A percentile compares a stretch with the other conserved stretches of the same genome.
phyloP scores from a whole-genome alignment of 352 stramenopile species.

The Phytophthora cactorum region DNA sequence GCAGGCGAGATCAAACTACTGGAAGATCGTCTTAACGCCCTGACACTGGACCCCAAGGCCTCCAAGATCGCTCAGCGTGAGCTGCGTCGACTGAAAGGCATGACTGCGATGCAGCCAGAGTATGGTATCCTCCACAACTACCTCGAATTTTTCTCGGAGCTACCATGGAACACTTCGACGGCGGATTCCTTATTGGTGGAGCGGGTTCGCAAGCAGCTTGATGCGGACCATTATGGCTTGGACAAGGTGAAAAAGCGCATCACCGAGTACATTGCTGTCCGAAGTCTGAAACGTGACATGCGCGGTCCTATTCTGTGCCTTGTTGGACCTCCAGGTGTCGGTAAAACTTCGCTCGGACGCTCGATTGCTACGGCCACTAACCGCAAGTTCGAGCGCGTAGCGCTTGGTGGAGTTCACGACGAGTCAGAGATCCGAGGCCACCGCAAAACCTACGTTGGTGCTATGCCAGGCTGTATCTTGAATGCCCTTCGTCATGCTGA shows the following conservation, averaged over 20 bases:
- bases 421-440: constrained; percentile 88
- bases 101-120: constrained; percentile 81
- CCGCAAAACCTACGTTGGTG: constrained; percentile 88
- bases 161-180: constrained; percentile 69
- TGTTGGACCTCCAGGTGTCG: constrained; percentile 82
- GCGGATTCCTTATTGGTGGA: constrained; percentile 64
- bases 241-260: constrained; percentile 89
- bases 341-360: constrained; percentile 85
- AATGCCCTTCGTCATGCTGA: constrained; percentile 78
- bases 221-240: constrained; percentile 83
- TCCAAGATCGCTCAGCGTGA: constrained; percentile 69
- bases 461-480: constrained; percentile 87
- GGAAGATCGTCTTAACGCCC: constrained; percentile 59
- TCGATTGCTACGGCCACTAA: constrained; percentile 80
- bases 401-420: constrained; percentile 81
- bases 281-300: constrained; percentile 81
- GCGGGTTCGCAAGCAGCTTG: constrained; percentile 65
- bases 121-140: constrained; percentile 85
- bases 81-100: constrained; percentile 70
- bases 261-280: constrained; percentile 87
- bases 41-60: constrained; percentile 60
- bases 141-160: constrained; percentile 78
- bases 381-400: constrained; percentile 78
- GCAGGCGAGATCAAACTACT: constrained; percentile 61
- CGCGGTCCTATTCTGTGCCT: constrained; percentile 91